These are phyloP conservation scores for Globisporangium perplexum DNA, from an alignment of 352 stramenopile species.

Conservation along the genomic window DNA sequence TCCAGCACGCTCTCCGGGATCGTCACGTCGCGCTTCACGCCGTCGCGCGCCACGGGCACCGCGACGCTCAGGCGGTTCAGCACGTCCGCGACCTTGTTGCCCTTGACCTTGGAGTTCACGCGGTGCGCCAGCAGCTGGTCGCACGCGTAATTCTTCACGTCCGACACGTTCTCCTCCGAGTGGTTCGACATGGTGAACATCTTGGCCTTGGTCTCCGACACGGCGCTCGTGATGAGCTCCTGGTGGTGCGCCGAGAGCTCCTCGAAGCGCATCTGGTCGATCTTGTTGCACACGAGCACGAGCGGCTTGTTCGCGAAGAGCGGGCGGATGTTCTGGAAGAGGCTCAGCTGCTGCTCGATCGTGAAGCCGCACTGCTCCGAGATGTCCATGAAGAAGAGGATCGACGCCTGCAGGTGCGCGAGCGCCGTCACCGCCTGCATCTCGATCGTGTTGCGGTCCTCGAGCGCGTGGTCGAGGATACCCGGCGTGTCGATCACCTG, in stretches of 20 bases:
- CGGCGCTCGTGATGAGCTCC: constrained; percentile 72
- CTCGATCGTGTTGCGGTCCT: constrained; percentile 99
- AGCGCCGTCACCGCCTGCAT: constrained; percentile 99
- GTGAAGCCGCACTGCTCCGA: constrained; percentile 99
- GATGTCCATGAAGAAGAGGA: constrained; percentile 99
- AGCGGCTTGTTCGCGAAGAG: constrained; percentile 99
- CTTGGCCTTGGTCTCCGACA: constrained; percentile 77
- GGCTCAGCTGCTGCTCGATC: constrained; percentile 96
- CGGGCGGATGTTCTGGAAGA: constrained; percentile 98
- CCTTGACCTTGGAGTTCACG: constrained; percentile 92
- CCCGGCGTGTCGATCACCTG: constrained; percentile 99
- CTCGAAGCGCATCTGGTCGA: constrained; percentile 95
- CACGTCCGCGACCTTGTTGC: constrained; percentile 95
- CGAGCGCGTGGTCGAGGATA: constrained; percentile 99
- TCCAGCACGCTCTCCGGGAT: constrained; percentile 93
- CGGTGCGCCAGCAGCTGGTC: constrained; percentile 93
- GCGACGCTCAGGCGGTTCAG: constrained; percentile 96
- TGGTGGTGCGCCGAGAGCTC: constrained; percentile 75
- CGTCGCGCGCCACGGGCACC: constrained; percentile 91
- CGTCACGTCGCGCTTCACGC: constrained; percentile 82
- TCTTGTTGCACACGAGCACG: constrained; percentile 99
- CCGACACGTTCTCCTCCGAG: constrained; percentile 95
- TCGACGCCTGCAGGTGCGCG: constrained; percentile 97
- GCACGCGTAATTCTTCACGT: constrained; percentile 94
- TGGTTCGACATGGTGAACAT: constrained; percentile 99